Evolutionary conservation across 1,139 yeast genomes (phyloP), one percentile per base, ranked within the genome.

Genomic region (Candida labiduridarum): DNA sequence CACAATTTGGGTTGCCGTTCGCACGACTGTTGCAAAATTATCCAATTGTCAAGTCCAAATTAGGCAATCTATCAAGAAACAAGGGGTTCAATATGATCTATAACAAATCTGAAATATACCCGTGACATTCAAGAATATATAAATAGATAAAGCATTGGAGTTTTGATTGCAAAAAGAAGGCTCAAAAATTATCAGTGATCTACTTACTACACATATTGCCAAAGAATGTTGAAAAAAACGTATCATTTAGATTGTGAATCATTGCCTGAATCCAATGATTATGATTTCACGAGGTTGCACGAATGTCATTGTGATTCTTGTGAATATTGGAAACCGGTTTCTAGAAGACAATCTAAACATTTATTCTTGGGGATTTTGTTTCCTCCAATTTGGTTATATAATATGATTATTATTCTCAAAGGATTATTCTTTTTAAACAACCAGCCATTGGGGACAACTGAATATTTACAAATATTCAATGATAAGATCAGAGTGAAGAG

Each of bases 311-410:
- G 69, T 49, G 51, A 43, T 5, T 43, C 57, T 4, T 65, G 68
- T 48, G 47, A 45, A 40, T 34, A 40, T n/a, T 55, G 46, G 34
- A 42, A 33, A 11, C 34, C 39, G 3, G 42, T 44, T 19, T 19
- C 25, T 7, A 43, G 8, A 16, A 38, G 18, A n/a, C 52, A 48
- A 41, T 22, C 33, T 3, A 36, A 35, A 1, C 49, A 52, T 3
- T 45, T 66, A 15, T 41, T 56, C 34, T 51, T 55, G 49, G 72
- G 72, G 0, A 12, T 61, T 0, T 2, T 62, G 2, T 50, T 61
- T 25, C 74, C 74, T 2, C 41, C 58, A 0, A 11, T 62, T 1
- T 68, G 72, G 72, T 2, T 62, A 0, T 48, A 47, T n/a, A 52
- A 51, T 27, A 39, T 57, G 4, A 41, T 43, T 2, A 45, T 49